Evolutionary conservation across 2,329 filamentous ascomycete genomes (phyloP).

Genomic region (Aspergillaceae sp.): DNA sequence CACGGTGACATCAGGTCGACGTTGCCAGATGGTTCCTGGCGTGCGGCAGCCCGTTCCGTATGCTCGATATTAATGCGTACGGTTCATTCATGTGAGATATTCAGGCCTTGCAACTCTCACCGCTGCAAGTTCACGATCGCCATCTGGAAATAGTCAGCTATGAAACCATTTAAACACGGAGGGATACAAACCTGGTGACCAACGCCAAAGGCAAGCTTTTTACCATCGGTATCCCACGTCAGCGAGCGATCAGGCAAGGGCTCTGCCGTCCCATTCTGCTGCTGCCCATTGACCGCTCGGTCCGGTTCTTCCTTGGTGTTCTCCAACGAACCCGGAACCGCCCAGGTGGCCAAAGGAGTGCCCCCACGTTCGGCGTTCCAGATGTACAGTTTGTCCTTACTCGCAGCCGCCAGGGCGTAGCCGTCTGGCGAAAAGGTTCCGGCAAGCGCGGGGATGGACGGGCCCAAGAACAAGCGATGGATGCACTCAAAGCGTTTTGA

Average conservation of each 20-base stretch:
- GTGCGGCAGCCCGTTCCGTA: too few species aligned
- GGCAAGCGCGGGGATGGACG: conserved; percentile 31
- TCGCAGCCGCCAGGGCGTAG: conserved; percentile 38
- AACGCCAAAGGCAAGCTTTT: conserved; percentile 44
- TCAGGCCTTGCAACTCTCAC: conserved; percentile 12
- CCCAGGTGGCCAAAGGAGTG: conserved; percentile 35
- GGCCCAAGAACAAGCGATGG: conserved; percentile 29
- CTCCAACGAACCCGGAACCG: conserved; percentile 18
- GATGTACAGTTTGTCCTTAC: conserved; percentile 36
- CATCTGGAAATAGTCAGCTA: conserved; percentile 15
- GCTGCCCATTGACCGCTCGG: conserved; percentile 27
- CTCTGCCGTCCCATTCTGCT: conserved; percentile 25
- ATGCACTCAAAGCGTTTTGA: conserved; percentile 28
- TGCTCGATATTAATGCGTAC: too few species aligned
- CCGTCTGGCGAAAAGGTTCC: conserved; percentile 41
- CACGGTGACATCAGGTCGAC: too few species aligned
- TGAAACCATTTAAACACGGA: not conserved
- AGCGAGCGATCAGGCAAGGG: conserved; percentile 32
- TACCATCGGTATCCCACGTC: conserved; percentile 47
- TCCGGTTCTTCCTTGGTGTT: conserved; percentile 23
- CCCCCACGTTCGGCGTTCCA: conserved; percentile 41
- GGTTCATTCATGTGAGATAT: too few species aligned
- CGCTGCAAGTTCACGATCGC: conserved; percentile 34
- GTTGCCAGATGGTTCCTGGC: too few species aligned
- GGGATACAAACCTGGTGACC: conserved; percentile 38